Conservation (phyloP, 2,329 filamentous ascomycete genomes). For the Sclerotiophoma versabilis region DNA sequence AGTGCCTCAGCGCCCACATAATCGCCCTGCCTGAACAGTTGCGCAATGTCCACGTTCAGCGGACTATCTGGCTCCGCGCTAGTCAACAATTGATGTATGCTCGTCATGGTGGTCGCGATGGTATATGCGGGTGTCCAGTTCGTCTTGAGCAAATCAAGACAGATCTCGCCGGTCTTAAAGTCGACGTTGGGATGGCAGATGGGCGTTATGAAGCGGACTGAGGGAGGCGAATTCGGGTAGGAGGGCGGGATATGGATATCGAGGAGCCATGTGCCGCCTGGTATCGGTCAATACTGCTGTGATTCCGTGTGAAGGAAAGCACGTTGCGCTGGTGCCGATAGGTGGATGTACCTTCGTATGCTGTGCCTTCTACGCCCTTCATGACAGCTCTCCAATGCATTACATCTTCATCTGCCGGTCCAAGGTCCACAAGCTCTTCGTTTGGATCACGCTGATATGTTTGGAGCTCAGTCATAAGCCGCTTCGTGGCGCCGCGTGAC, state of each 20-base stretch:
- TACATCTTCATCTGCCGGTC: conserved; percentile 64
- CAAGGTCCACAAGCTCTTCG: conserved; percentile 63
- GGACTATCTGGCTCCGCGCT: conserved; percentile 76
- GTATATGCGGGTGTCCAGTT: conserved; percentile 88
- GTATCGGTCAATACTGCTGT: no score
- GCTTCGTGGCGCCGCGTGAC: conserved; percentile 56
- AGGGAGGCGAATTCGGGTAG: conserved; percentile 82
- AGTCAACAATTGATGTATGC: conserved; percentile 72
- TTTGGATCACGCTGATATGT: conserved; percentile 64
- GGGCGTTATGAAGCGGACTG: conserved; percentile 75
- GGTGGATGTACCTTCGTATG: conserved; percentile 64
- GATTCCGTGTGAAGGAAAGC: no score
- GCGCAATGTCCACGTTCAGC: conserved; percentile 80
- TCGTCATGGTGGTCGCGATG: conserved; percentile 75
- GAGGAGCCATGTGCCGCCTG: conserved; percentile 83
- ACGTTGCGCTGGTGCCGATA: no score
- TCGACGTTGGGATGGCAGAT: conserved; percentile 53
- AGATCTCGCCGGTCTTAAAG: conserved; percentile 81
- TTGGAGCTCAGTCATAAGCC: conserved; percentile 68
- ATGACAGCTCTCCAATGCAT: conserved; percentile 68
- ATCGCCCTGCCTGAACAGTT: conserved; percentile 73
- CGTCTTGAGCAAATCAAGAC: conserved; percentile 80
- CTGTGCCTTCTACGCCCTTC: conserved; percentile 64
- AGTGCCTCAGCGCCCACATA: conserved; percentile 70
- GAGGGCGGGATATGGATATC: conserved; percentile 74